Evolutionary conservation across 225 moss, liverwort and hornwort species (phyloP), one percentile per base, ranked within the genome.

Genomic region (Anthoceros angustus): DNA sequence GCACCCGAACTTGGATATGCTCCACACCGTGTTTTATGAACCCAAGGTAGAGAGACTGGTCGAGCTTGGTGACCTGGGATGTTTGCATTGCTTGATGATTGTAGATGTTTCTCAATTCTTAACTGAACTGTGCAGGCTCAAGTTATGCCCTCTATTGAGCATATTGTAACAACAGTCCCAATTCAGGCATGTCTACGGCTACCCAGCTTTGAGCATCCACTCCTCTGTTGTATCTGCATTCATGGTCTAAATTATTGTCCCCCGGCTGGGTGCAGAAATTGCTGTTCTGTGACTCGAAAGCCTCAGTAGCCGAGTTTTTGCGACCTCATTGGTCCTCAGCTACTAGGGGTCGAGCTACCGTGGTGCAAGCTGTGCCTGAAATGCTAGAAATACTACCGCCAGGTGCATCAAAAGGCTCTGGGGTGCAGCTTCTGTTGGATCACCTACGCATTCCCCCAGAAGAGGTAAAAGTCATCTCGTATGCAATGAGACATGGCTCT

Each of bases 341-440:
- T 25, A 65, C 74, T 41, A 62, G 73, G 11, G 86, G 81, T 43
- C 85, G 80, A 72, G 87, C 85, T 62, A 87, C 80, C 20, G 69
- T 89, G 55, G 88, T 92, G 21, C 91, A 91, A 81, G 91, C 95
- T 64, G 77, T 87, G 66, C 88, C 85, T 65, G 88, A 91, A 63
- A 98, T 98, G 95, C 75, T 98, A 73, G 95, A 98, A 70, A 76
- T 98, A 61, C 72, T 98, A 45, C 95, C 95, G 43, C 72, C 75
- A 7, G 89, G 89, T 40, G 74, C 86, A 63, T 91, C 91, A 7
- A 95, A 95, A 74, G 91, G 91, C 21, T 66, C 73, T 45, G 95
- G 92, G 26, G 91, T 92, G 39, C 74, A 77, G 75, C 20, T 79
- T 68, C 86, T 98, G 43, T 70, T 98, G 66, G 83, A 87, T 64